Percentiles rank a stretch among this genome's conserved stretches.
These are phyloP conservation scores for Boechera retrofracta DNA, from an alignment of 345 rosid species.

Conservation along the genomic window DNA sequence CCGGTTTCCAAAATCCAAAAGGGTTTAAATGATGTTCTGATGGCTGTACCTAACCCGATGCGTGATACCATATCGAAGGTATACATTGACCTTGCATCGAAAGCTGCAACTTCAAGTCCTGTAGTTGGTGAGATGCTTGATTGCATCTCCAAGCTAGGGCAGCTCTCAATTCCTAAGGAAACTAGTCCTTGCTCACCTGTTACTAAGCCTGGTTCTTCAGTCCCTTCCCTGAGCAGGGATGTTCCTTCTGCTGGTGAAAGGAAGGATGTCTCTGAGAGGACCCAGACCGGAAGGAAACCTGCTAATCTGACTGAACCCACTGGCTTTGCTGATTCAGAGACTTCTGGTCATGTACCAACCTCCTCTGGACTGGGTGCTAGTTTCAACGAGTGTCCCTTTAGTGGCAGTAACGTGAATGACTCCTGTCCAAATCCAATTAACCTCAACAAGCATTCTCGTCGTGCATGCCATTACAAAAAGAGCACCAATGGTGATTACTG, in stretches of 20 bases:
- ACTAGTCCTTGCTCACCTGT: constrained; percentile 20
- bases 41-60: constrained; percentile 68
- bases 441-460: constrained; percentile 27
- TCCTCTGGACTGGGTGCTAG: constrained; percentile 34
- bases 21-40: constrained; percentile 59
- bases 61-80: constrained; percentile 58
- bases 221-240: constrained; percentile 21
- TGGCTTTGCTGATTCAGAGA: constrained; percentile 21
- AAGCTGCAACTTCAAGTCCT: constrained; percentile 56
- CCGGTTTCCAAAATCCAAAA: constrained; percentile 49
- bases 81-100: constrained; percentile 61
- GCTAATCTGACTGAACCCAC: constrained; percentile 25
- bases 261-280: constrained; percentile 39
- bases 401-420: constrained; percentile 50
- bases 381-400: constrained; percentile 62
- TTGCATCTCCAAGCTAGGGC: constrained; percentile 47
- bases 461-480: constrained; percentile 41
- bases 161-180: constrained; percentile 25
- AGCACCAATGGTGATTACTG: constrained; percentile 43
- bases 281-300: constrained; percentile 33
- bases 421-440: background rate
- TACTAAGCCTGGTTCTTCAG: constrained; percentile 34
- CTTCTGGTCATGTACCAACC: constrained; percentile 30
- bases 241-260: constrained; percentile 31
- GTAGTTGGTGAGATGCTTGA: constrained; percentile 44